Evolutionary conservation across 2,329 filamentous ascomycete genomes (phyloP).

Genomic region (Lachnellula occidentalis): DNA sequence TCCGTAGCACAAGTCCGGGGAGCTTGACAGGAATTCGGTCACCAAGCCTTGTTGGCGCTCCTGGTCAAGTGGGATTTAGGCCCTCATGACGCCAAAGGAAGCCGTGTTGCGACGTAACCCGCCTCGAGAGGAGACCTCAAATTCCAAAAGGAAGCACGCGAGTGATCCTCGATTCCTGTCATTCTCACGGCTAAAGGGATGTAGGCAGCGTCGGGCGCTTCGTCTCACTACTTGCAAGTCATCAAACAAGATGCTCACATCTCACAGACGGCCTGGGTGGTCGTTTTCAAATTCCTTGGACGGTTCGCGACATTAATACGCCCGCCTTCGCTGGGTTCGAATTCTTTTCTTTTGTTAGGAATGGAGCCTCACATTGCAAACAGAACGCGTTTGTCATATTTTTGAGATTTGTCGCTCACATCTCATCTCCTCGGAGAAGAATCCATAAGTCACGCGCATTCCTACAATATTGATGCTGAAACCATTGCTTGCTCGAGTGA

Average conservation of each 20-base stretch:
- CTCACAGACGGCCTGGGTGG: slow-evolving; percentile 3
- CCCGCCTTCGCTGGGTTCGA: neutral
- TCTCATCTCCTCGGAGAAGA: neutral
- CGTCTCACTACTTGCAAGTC: slow-evolving; percentile 16
- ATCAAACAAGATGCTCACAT: slow-evolving; percentile 13
- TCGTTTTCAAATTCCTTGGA: neutral
- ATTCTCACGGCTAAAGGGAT: neutral
- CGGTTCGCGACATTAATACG: slow-evolving; percentile 5
- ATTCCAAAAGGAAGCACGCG: neutral
- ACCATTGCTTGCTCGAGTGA: slow-evolving; percentile 9
- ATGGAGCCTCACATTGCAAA: slow-evolving; percentile 2
- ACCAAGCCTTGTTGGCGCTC: neutral
- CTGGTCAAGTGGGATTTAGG: neutral
- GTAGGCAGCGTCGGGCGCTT: neutral
- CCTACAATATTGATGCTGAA: neutral
- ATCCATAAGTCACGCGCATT: neutral
- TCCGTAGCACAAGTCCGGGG: slow-evolving; percentile 1
- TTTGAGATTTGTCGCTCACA: neutral
- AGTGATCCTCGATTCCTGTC: neutral
- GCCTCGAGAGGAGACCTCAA: neutral
- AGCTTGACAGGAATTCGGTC: neutral
- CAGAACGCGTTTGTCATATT: neutral
- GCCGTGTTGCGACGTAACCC: neutral
- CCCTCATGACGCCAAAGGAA: slow-evolving; percentile 1
- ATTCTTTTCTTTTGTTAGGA: neutral